Evolutionary conservation across 2,329 filamentous ascomycete genomes (phyloP), one percentile per base, ranked within the genome.

Genomic region (Diaporthe amygdali): DNA sequence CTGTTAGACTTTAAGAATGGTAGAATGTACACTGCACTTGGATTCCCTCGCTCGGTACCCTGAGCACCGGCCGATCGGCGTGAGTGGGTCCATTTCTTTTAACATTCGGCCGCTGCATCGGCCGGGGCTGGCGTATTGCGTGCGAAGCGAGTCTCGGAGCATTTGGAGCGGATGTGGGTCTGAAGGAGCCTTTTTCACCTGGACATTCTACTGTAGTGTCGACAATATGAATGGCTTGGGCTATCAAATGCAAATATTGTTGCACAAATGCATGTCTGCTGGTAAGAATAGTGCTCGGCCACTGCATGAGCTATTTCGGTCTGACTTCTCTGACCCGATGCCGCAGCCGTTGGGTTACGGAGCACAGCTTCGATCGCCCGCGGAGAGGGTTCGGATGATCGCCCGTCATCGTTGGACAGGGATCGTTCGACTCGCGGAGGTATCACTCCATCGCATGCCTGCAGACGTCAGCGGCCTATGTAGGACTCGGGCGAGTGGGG

Each of bases 331-430:
- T 14, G 34, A 34, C 27, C 12, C 59, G 59, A 34, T 47, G 59
- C 59, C 59, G 59, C 41, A 63, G 59, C 41, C 59, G 59, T 49
- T 27, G 41, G 59, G 59, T 47, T 27, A 25, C 59, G 41, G 59
- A 63, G 41, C 59, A 44, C 41, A 47, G 59, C 41, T 25, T 63
- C 39, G 59, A 63, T 63, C 41, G 44, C 59, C 27, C 34, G 41
- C 59, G 59, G 59, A 63, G 59, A 63, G 59, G 59, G 41, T 63
- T 63, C 59, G 59, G 59, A 63, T 63, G 59, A 63, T 63, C 59
- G 41, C 41, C 59, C 41, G 59, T 63, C 41, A 47, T 63, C 41
- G 39, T n/a, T 17, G 27, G 17, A 47, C 59, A 63, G 59, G 59
- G 59, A 47, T 63, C 41, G 56, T 34, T 47, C 56, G 41, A 34